These are phyloP conservation scores for Cylindrodendrum hubeiense DNA, from an alignment of 2,329 filamentous ascomycete species.

Conservation along the genomic window DNA sequence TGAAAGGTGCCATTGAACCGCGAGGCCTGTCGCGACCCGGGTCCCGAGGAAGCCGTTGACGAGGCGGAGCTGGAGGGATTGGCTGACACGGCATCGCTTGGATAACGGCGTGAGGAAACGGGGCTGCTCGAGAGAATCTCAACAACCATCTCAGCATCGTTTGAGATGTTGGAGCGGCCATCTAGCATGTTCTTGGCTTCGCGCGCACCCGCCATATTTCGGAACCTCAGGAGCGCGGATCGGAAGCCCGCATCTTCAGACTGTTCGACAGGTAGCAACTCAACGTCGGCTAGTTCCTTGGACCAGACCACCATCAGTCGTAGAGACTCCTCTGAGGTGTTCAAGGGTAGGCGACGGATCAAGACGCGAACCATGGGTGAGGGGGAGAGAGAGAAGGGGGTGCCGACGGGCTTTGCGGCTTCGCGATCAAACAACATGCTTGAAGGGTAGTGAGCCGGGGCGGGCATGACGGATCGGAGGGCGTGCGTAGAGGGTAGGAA, in stretches of 20 bases:
- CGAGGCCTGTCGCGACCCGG: conserved; percentile 64
- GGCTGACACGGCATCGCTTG: conserved; percentile 36
- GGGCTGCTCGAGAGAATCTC: conserved; percentile 66
- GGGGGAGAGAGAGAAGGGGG: conserved; percentile 52
- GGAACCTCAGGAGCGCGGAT: conserved; percentile 67
- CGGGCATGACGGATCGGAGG: conserved; percentile 49
- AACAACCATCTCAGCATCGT: conserved; percentile 66
- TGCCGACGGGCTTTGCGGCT: conserved; percentile 54
- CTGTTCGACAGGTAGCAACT: conserved; percentile 63
- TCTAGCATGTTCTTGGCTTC: conserved; percentile 70
- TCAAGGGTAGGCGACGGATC: conserved; percentile 66
- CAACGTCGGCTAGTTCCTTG: conserved; percentile 64
- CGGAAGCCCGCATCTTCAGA: conserved; percentile 64
- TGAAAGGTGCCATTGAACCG: conserved; percentile 75
- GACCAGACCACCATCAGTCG: conserved; percentile 71
- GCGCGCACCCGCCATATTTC: conserved; percentile 63
- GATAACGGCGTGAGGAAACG: conserved; percentile 44
- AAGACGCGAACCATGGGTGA: conserved; percentile 57
- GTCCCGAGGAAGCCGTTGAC: conserved; percentile 55
- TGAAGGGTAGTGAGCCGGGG: conserved; percentile 51
- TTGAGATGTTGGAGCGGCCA: conserved; percentile 64
- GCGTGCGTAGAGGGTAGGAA: conserved; percentile 56
- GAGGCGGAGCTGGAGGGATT: conserved; percentile 38
- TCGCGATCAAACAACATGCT: conserved; percentile 56
- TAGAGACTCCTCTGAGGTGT: conserved; percentile 66